Evolutionary conservation across 305 asterid genomes (phyloP), one percentile per base, ranked within the genome.

Genomic region (Fraxinus angustifolia): DNA sequence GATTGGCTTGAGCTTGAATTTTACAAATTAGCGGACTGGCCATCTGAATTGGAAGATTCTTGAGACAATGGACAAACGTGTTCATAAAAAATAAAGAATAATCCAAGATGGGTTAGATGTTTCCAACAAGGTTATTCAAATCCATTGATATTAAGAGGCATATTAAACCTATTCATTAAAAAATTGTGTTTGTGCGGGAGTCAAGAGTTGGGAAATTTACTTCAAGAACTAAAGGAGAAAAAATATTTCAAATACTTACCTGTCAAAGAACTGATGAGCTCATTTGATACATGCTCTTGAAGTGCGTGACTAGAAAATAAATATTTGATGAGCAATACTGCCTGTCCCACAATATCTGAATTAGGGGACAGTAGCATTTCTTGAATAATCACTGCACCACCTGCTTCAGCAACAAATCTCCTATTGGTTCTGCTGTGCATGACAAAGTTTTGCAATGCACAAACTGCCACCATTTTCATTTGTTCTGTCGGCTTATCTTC

Each of bases 231-330:
- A 30, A 70, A 70, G 42, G 35, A 62, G 48, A 1, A 35, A 31
- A 50, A 42, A 45, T 23, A 65, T 79, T 53, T 36, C 33, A 77
- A 60, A 34, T 79, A 68, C 31, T 82, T 86, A 93, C 98, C 98
- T 81, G 97, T 92, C 90, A 94, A 85, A 28, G 97, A 92, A 76
- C 89, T 87, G 89, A 94, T 84, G 30, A 93, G 90, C 82, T 94
- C 98, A 65, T 90, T 92, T 33, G 98, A 93, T 21, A 84, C 96
- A 62, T 92, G 93, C 78, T 94, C 97, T 89, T 93, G 97, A 83
- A 94, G 96, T 74, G 96, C 90, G 83, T 91, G 97, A 83, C 91
- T 94, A 76, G 98, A 94, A 84, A 94, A 93, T 82, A 94, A 85
- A 84, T 88, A 85, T 83, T 91, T 93, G 85, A 91, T 85, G 73